phyloP scores from a whole-genome alignment of 441 rosid species.

The Gossypium laxum region DNA sequence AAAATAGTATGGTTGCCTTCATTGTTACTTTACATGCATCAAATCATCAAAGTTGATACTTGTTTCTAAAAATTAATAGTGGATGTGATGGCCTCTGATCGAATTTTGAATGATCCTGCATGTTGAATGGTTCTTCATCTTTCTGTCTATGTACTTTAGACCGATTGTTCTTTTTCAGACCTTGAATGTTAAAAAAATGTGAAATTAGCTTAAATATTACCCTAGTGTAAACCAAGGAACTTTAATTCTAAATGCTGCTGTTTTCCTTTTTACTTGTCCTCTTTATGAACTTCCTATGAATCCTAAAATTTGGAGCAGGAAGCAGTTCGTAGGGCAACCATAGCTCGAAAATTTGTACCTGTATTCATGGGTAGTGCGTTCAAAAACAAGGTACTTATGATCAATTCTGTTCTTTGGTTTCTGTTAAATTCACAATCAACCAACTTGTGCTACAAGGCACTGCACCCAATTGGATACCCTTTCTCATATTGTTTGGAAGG shows the following conservation, averaged over 20 bases:
- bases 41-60: not conserved
- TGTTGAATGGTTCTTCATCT: not conserved
- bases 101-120: not conserved
- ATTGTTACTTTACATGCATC: not conserved
- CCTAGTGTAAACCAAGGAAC: not conserved
- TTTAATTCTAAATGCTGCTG: not conserved
- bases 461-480: not conserved
- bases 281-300: not conserved
- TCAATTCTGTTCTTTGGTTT: not conserved
- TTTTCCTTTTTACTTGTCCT: not conserved
- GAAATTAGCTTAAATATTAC: not conserved
- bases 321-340: conserved; percentile 86
- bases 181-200: not conserved
- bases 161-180: not conserved
- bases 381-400: conserved; percentile 71
- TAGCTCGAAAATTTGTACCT: conserved; percentile 75
- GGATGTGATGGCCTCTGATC: not conserved
- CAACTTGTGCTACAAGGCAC: not conserved
- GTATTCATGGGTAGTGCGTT: conserved; percentile 99
- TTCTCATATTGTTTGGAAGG: not conserved
- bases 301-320: conserved; percentile 38
- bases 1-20: not conserved
- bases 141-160: not conserved
- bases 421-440: not conserved
- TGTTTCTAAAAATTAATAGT: not conserved